These are phyloP conservation scores for Curvularia eragrostidis DNA, from an alignment of 2,329 filamentous ascomycete genomes.

Conservation along the genomic window DNA sequence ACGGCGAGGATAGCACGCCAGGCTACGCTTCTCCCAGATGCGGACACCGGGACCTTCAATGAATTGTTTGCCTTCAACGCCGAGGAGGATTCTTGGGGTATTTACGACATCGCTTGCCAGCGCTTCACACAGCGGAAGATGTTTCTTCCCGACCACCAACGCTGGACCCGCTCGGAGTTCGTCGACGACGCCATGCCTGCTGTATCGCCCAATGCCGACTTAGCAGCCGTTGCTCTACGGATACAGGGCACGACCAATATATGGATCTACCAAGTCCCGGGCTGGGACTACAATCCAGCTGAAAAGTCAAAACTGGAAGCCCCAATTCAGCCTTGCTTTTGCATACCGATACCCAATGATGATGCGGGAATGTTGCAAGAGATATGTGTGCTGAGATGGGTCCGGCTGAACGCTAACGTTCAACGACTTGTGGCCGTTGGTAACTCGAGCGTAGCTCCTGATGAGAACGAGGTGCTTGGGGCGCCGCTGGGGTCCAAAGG, in stretches of 20 bases:
- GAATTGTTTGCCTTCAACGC: conserved; percentile 52
- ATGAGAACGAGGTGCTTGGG: conserved; percentile 35
- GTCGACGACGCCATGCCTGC: conserved; percentile 52
- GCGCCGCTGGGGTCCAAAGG: conserved; percentile 45
- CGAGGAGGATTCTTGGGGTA: conserved; percentile 50
- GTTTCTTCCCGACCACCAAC: conserved; percentile 48
- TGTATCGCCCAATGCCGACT: conserved; percentile 47
- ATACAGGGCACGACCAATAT: conserved; percentile 49
- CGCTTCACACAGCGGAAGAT: conserved; percentile 50
- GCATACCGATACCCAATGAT: conserved; percentile 45
- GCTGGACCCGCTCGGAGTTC: conserved; percentile 49
- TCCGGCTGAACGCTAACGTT: conserved; percentile 35
- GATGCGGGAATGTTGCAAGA: conserved; percentile 45
- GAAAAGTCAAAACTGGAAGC: conserved; percentile 35
- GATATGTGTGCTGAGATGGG: conserved; percentile 48
- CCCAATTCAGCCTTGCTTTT: conserved; percentile 49
- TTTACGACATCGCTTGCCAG: conserved; percentile 50
- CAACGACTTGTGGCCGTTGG: conserved; percentile 50
- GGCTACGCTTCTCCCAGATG: conserved; percentile 49
- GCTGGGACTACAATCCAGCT: conserved; percentile 43
- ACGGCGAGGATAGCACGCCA: conserved; percentile 48
- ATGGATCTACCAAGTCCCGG: conserved; percentile 50
- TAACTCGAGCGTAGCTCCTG: conserved; percentile 38
- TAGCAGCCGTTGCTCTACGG: conserved; percentile 49
- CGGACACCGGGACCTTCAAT: conserved; percentile 47